Conservation (phyloP, 805 yeast genomes). For the Starmerella bombi region DNA sequence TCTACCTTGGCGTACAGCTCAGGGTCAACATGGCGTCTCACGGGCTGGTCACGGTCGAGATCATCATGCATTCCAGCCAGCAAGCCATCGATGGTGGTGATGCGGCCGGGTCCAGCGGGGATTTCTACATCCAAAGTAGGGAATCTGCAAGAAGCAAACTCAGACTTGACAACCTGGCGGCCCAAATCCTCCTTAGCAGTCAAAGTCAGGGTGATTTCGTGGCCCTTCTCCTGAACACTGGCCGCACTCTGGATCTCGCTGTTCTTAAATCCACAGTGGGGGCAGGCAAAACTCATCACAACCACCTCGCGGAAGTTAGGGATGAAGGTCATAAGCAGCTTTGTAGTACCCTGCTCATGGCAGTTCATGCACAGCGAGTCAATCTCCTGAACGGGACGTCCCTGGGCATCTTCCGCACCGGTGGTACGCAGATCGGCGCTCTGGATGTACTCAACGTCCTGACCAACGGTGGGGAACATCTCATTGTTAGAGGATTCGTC, state of each 20-base stretch:
- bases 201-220: conserved; percentile 53
- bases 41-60: conserved; percentile 65
- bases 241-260: conserved; percentile 95
- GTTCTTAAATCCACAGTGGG: conserved; percentile 84
- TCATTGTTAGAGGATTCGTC: conserved; percentile 10
- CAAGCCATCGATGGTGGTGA: conserved; percentile 85
- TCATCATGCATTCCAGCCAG: conserved; percentile 73
- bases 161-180: conserved; percentile 86
- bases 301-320: conserved; percentile 87
- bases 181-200: conserved; percentile 62
- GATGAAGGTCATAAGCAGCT: conserved; percentile 71
- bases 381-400: conserved; percentile 90
- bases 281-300: conserved; percentile 89
- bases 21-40: conserved; percentile 61
- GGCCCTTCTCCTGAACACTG: conserved; percentile 77
- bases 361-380: conserved; percentile 96
- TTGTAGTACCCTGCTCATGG: conserved; percentile 68
- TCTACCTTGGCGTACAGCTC: conserved; percentile 64
- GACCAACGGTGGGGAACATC: conserved; percentile 21
- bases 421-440: conserved; percentile 44
- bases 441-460: conserved; percentile 35
- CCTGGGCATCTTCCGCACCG: conserved; percentile 71
- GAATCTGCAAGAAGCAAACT: conserved; percentile 67
- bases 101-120: conserved; percentile 88
- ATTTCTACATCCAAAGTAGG: conserved; percentile 81